Percentiles rank a stretch among this genome's conserved stretches.
These are phyloP conservation scores for Trypanosoma lewisi DNA, from an alignment of 208 protist species.

Conservation along the genomic window DNA sequence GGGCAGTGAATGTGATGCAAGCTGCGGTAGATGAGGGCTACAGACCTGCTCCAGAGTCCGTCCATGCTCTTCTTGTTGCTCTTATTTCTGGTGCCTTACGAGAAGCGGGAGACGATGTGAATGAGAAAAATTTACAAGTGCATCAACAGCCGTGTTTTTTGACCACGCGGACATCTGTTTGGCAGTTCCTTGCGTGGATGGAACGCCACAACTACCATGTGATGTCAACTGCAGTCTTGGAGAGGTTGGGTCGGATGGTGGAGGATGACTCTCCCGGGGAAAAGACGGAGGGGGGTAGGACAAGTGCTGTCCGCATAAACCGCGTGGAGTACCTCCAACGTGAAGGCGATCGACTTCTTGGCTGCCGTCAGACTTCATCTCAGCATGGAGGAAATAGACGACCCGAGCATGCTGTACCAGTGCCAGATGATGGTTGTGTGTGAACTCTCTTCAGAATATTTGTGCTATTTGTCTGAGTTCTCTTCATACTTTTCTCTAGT, in stretches of 20 bases:
- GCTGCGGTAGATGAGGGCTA: constrained; percentile 17
- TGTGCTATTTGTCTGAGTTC: neutral
- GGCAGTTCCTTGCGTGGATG: constrained; percentile 71
- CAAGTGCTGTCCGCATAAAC: constrained; percentile 19
- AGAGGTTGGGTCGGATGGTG: constrained; percentile 30
- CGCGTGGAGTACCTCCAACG: constrained; percentile 42
- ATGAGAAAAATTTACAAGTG: neutral
- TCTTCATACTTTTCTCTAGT: neutral
- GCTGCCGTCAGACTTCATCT: neutral
- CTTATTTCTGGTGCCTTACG: neutral
- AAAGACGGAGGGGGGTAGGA: neutral
- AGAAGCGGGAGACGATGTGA: neutral
- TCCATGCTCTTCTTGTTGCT: constrained; percentile 20
- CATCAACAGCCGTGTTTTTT: neutral
- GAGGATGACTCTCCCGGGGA: constrained; percentile 20
- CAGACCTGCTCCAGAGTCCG: neutral
- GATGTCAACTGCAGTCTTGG: constrained; percentile 39
- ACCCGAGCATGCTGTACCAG: neutral
- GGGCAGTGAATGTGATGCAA: constrained; percentile 17
- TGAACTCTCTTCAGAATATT: neutral
- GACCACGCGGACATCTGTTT: constrained; percentile 28
- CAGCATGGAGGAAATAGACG: neutral
- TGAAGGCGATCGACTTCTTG: constrained; percentile 19
- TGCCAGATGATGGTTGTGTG: neutral
- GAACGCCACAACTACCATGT: constrained; percentile 52